Percentiles rank a stretch among this genome's conserved stretches.
Conservation (phyloP, 768 basidiomycete species). For the Tubosaeta sp. region DNA sequence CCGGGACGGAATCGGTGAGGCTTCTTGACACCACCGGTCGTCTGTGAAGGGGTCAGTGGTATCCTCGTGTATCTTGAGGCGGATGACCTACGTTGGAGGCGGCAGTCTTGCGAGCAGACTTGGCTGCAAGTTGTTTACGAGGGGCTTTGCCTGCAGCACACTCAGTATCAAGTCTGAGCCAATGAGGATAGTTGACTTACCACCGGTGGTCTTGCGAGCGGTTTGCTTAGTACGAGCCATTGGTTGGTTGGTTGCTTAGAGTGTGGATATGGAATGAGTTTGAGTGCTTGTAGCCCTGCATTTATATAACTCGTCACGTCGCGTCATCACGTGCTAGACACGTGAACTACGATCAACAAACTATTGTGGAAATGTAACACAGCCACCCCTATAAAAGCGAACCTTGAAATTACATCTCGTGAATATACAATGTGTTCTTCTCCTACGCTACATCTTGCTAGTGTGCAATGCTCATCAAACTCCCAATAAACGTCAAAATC, state of each 20-base stretch:
- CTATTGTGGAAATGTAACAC: slow-evolving; percentile 26
- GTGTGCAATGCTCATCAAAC: slow-evolving; percentile 73
- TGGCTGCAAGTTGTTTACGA: slow-evolving; percentile 65
- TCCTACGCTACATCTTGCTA: neutral
- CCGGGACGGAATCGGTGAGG: slow-evolving; percentile 87
- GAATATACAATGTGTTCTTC: neutral
- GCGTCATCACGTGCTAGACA: slow-evolving; percentile 26
- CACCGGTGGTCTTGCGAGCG: slow-evolving; percentile 74
- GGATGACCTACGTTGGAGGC: slow-evolving; percentile 32
- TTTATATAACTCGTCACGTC: slow-evolving; percentile 25
- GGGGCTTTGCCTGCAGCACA: neutral
- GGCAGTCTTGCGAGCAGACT: slow-evolving; percentile 52
- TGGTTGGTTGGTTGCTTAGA: slow-evolving; percentile 4
- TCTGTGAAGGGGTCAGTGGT: slow-evolving; percentile 24
- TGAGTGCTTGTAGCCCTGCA: neutral
- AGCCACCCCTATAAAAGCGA: slow-evolving; percentile 13
- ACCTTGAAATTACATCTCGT: neutral
- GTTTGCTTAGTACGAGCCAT: slow-evolving; percentile 80
- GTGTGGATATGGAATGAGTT: neutral
- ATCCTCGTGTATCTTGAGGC: neutral
- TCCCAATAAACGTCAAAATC: slow-evolving; percentile 96
- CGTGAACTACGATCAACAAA: slow-evolving; percentile 16
- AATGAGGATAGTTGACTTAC: slow-evolving; percentile 29
- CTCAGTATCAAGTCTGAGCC: neutral
- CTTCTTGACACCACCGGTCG: slow-evolving; percentile 91